Evolutionary conservation across 352 stramenopile species (phyloP), one percentile per base, ranked within the genome.

Genomic region (Globisporangium carolinianum): DNA sequence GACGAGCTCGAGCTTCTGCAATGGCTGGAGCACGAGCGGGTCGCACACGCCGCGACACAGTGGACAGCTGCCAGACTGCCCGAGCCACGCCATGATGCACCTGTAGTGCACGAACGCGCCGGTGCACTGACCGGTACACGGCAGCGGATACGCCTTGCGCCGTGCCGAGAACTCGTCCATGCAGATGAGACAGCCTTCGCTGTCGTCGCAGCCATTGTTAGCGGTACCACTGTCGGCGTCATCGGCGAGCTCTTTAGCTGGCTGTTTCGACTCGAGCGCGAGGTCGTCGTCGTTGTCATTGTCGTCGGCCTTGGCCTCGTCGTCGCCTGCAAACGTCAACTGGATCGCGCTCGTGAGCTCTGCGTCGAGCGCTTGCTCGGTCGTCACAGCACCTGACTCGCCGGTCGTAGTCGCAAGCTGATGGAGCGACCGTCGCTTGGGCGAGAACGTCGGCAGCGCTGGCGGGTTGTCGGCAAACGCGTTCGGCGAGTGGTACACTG

Each of bases 81-180:
- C 85, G 0, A 95, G 67, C 85, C 85, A 95, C 48, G 85, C 85
- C 83, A 93, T 95, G 51, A 95, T 95, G 55, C 85, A 95, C 6
- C 85, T 72, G 57, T 95, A 95, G 68, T 95, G 85, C 56, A 95
- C 85, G 43, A 62, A 88, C 6, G 83, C 85, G 36, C 85, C 85
- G 0, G 81, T 92, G 55, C 83, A 93, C 39, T 84, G 71, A 7
- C 83, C 82, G 4, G 80, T 83, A 43, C 85, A 95, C 2, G 85
- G 85, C 37, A 95, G 59, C n/a, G 85, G 85, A 46, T 95, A 95
- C 18, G 85, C 82, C 59, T 91, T 91, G 15, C 85, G 76, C 50
- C 83, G 67, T 15, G 78, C 81, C 45, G 83, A 90, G 75, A 95
- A 95, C 65, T 95, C 83, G 63, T 95, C 85, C 85, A 95, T 95